phyloP scores from a whole-genome alignment of 2,329 filamentous ascomycete species.

The Esteya vermicola region DNA sequence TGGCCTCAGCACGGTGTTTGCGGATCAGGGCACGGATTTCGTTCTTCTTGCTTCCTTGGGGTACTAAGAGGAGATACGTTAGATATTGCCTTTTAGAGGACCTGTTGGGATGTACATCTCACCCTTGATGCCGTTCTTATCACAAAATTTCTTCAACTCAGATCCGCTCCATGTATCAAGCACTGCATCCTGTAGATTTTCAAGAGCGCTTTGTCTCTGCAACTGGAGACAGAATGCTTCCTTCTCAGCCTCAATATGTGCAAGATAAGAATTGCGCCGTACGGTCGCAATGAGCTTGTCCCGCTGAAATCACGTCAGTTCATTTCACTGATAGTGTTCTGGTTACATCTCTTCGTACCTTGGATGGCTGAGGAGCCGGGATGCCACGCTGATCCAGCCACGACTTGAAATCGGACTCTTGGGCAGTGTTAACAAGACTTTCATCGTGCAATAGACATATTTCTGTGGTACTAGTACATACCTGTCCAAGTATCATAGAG shows the following conservation, averaged over 20 bases:
- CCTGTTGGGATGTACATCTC: constrained; percentile 5
- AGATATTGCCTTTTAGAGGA: neutral
- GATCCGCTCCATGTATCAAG: constrained; percentile 83
- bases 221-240: constrained; percentile 45
- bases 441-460: neutral
- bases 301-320: constrained; percentile 30
- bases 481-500: constrained; percentile 74
- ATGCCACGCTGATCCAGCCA: constrained; percentile 86
- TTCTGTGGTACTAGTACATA: constrained; percentile 7
- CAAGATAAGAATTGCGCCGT: constrained; percentile 77
- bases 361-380: constrained; percentile 69
- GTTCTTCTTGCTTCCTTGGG: constrained; percentile 81
- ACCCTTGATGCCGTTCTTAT: constrained; percentile 67
- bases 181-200: constrained; percentile 65
- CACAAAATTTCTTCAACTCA: constrained; percentile 81
- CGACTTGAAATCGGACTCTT: constrained; percentile 78
- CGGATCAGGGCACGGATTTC: constrained; percentile 82
- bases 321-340: too few species aligned
- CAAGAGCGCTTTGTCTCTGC: constrained; percentile 54
- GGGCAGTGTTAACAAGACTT: neutral
- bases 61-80: constrained; percentile 37
- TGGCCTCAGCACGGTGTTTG: constrained; percentile 64
- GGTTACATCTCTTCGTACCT: constrained; percentile 19
- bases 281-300: constrained; percentile 82
- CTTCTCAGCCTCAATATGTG: constrained; percentile 53